Evolutionary conservation across 306 rosid genomes (phyloP).

Genomic region (Rubus parviflorus): DNA sequence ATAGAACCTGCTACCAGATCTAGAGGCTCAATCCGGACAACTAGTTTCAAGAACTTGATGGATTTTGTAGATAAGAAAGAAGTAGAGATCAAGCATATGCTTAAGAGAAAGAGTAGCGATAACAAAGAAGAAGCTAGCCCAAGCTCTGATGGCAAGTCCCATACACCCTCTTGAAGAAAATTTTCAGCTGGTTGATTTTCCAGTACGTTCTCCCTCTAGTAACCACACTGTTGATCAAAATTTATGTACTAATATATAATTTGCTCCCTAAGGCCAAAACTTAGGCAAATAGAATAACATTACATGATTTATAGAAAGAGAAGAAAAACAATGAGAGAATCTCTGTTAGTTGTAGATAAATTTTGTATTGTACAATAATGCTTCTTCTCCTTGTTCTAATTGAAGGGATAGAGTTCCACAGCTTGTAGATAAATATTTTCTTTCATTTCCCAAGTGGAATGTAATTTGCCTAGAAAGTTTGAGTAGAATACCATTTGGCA

Average conservation of each 20-base stretch:
- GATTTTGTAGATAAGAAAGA: conserved; percentile 69
- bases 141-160: conserved; percentile 26
- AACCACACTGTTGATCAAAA: not conserved
- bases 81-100: conserved; percentile 55
- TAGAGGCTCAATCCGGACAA: conserved; percentile 29
- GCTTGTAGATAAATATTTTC: conserved; percentile 2
- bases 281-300: conserved; percentile 13
- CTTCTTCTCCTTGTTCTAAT: not conserved
- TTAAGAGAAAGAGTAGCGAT: conserved; percentile 44
- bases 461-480: not conserved
- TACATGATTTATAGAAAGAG: not conserved
- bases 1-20: conserved; percentile 27
- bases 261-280: not conserved
- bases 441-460: conserved; percentile 3
- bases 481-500: not conserved
- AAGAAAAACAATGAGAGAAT: not conserved
- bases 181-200: conserved; percentile 1
- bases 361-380: not conserved
- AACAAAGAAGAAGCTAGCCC: conserved; percentile 36
- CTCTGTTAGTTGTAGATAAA: conserved; percentile 4
- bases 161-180: conserved; percentile 18
- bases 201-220: conserved; percentile 20
- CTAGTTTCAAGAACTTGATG: conserved; percentile 49
- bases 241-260: not conserved
- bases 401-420: conserved; percentile 8